Base-by-base conservation (phyloP, 192 early-diverging fungal species). In the Oehlia diaphana region DNA sequence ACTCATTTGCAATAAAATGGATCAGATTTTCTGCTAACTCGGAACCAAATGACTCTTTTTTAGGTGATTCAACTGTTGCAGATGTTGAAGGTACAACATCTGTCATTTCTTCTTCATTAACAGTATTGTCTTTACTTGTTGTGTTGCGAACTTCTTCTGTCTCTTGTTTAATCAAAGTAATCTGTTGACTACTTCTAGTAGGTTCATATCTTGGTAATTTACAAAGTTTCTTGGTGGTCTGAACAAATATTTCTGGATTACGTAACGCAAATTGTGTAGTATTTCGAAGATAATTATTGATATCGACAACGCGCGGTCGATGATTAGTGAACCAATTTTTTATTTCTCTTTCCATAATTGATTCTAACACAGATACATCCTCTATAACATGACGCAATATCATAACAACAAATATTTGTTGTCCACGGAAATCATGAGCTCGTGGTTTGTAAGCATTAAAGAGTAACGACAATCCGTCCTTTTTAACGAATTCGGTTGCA, bases 301-400 rank as follows among this genome's bases (percentile, higher is more conserved):
- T 82, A 68, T 97, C 97, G 2, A 90, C 82, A 23, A 88, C 87
- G 5, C 92, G 82, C 21, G 88, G 84, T 44, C 94, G 91, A 10
- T 93, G 91, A 63, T 88, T 86, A 61, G 90, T 87, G 28, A 96
- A 91, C 92, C 92, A 96, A 28, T 84, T 87, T 28, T 83, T 88
- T 7, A 97, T 90, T 79, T 96, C 92, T 49, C 89, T 82, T 74
- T 93, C 92, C 90, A 98, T 94, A 8, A 89, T 83, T 58, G 81
- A 76, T 76, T 86, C 83, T 70, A 97, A 82, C 2, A 93, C 87
- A 2, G 81, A 82, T 21, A 83, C 75, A 76, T 91, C 89, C 82
- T 99, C 97, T 76, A 97, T 88, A 16, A 94, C 89, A 80, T 99
- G 95, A 4, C 96, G 90, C 70, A 99, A 79, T n/a, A 99, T 94